These are phyloP conservation scores for Sugiyamaella mastotermitis DNA, from an alignment of 805 yeast genomes.

Conservation along the genomic window DNA sequence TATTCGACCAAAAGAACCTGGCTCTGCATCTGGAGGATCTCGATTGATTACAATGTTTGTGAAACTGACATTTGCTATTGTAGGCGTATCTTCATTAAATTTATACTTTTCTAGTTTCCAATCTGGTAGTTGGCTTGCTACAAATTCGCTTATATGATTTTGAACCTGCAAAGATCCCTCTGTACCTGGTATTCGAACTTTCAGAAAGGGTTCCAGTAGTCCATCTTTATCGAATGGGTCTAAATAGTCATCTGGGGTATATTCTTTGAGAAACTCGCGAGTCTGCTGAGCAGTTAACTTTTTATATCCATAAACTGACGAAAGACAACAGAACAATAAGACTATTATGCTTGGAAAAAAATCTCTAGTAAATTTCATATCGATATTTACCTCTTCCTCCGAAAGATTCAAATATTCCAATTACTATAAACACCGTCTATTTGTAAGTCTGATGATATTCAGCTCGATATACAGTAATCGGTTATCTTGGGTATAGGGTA, in stretches of 20 bases:
- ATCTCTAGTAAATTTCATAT: too few relatives aligned
- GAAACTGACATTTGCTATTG: slow-evolving; percentile 29
- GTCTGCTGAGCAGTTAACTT: slow-evolving; percentile 6
- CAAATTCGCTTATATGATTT: slow-evolving; percentile 33
- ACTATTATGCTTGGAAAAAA: too few relatives aligned
- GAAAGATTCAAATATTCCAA: too few relatives aligned
- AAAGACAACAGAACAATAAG: slow-evolving; percentile 1
- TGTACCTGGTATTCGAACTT: slow-evolving; percentile 39
- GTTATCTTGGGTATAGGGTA: too few relatives aligned
- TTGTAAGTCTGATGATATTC: too few relatives aligned
- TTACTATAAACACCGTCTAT: too few relatives aligned
- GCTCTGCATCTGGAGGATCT: slow-evolving; percentile 19
- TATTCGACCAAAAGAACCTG: slow-evolving; percentile 26
- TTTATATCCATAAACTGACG: slow-evolving; percentile 5
- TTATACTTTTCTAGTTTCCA: slow-evolving; percentile 27
- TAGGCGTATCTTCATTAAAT: slow-evolving; percentile 34
- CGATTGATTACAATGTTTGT: slow-evolving; percentile 29
- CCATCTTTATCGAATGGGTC: slow-evolving; percentile 17
- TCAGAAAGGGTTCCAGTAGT: slow-evolving; percentile 27
- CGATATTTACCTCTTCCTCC: too few relatives aligned
- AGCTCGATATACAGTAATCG: too few relatives aligned
- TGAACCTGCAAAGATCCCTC: slow-evolving; percentile 34
- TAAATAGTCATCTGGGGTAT: slow-evolving; percentile 15
- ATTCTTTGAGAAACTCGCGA: slow-evolving; percentile 5
- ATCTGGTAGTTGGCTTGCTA: slow-evolving; percentile 24